phyloP scores from a whole-genome alignment of 352 stramenopile species.

The Blastocystis sp. region DNA sequence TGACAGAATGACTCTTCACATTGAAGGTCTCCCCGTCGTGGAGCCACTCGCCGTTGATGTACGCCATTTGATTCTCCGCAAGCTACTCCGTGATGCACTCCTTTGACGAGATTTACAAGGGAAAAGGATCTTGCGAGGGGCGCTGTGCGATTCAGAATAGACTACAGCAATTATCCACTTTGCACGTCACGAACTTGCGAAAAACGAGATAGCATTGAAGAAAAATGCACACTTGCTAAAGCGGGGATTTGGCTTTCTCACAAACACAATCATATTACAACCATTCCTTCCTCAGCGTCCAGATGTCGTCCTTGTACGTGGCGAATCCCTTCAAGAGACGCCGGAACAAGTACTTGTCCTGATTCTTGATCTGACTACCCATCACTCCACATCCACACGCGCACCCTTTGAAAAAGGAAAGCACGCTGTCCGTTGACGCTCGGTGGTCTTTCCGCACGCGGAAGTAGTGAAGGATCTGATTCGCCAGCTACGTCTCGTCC shows the following conservation, averaged over 20 bases:
- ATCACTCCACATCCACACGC: background rate
- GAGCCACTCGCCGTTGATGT: slow-evolving; percentile 29
- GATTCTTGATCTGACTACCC: slow-evolving; percentile 70
- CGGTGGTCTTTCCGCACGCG: slow-evolving; percentile 33
- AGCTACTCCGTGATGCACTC: background rate
- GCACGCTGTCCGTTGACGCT: slow-evolving; percentile 40
- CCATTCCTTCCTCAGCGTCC: slow-evolving; percentile 78
- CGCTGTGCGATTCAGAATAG: background rate
- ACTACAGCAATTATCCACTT: background rate
- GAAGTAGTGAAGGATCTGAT: slow-evolving; percentile 60
- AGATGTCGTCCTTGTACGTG: slow-evolving; percentile 76
- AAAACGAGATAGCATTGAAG: no score
- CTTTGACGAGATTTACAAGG: background rate
- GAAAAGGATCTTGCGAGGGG: background rate
- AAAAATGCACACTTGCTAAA: no score
- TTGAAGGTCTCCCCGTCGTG: slow-evolving; percentile 6
- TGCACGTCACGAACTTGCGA: no score
- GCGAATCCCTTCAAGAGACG: slow-evolving; percentile 81
- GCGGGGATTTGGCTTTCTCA: background rate
- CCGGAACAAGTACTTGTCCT: slow-evolving; percentile 83
- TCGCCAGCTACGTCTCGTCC: slow-evolving; percentile 17
- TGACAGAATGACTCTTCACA: background rate
- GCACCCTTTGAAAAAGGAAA: slow-evolving; percentile 41
- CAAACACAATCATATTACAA: background rate
- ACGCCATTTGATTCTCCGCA: slow-evolving; percentile 47